phyloP scores from a whole-genome alignment of 2,329 filamentous ascomycete species.

The Calonectria fujianensis region DNA sequence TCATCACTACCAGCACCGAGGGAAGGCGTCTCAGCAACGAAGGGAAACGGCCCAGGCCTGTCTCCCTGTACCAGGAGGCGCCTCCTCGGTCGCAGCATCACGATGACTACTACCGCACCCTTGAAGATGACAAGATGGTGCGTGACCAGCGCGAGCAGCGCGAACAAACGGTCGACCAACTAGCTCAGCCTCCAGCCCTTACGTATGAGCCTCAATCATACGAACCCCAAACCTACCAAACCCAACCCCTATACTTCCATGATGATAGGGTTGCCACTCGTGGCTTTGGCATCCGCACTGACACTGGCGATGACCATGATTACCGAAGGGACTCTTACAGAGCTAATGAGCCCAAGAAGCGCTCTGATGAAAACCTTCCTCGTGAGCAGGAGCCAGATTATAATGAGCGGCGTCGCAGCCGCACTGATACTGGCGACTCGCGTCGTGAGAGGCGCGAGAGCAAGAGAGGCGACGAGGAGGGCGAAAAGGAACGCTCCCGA shows the following conservation, averaged over 20 bases:
- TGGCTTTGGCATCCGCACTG: conserved; percentile 72
- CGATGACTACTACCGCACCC: conserved; percentile 69
- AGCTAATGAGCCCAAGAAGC: conserved; percentile 54
- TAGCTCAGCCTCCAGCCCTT: conserved; percentile 40
- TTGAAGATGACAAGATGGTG: conserved; percentile 68
- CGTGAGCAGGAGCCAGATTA: conserved; percentile 56
- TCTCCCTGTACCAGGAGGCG: conserved; percentile 73
- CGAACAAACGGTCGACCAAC: conserved; percentile 59
- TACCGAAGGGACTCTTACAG: conserved; percentile 64
- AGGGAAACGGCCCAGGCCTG: conserved; percentile 63
- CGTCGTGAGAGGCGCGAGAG: conserved; percentile 57
- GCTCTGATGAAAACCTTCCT: conserved; percentile 57
- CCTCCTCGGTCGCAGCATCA: conserved; percentile 65
- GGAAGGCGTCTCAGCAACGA: conserved; percentile 57
- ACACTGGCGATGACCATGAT: conserved; percentile 60
- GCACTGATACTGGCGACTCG: conserved; percentile 53
- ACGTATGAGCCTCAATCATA: conserved; percentile 46
- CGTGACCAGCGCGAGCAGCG: conserved; percentile 58
- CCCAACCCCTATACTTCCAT: conserved; percentile 59
- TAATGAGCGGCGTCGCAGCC: conserved; percentile 55
- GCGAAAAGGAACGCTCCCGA: conserved; percentile 65
- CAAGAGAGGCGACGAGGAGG: conserved; percentile 58
- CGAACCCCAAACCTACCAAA: conserved; percentile 52
- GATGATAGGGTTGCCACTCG: conserved; percentile 68
- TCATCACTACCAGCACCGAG: conserved; percentile 44